A percentile compares a stretch with the other conserved stretches of the same genome.
These are phyloP conservation scores for Termitomyces sp. DNA, from an alignment of 768 basidiomycete genomes.

Conservation along the genomic window DNA sequence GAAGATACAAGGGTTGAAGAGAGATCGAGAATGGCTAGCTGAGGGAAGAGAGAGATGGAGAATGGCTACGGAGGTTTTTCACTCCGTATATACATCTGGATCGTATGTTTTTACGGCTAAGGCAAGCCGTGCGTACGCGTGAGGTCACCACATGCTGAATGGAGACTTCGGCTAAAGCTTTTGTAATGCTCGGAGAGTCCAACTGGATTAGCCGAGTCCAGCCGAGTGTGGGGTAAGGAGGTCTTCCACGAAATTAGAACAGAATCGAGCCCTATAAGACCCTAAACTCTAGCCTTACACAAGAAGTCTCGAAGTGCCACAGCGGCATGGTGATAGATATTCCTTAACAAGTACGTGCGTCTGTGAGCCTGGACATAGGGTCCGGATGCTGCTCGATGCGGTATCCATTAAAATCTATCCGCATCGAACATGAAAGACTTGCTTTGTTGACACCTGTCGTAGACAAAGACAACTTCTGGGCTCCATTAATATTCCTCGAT, in stretches of 20 bases:
- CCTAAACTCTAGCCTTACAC: background rate
- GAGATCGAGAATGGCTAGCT: background rate
- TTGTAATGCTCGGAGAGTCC: background rate
- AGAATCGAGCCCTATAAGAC: background rate
- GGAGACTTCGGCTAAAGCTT: background rate
- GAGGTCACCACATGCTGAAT: background rate
- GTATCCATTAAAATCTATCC: no score
- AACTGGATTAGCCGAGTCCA: background rate
- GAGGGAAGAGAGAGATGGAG: background rate
- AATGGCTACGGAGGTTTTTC: background rate
- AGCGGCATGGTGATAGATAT: no score
- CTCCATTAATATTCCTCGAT: no score
- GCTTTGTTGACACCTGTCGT: no score
- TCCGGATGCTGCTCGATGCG: no score
- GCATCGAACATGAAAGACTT: no score
- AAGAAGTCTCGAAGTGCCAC: background rate
- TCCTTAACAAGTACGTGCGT: background rate
- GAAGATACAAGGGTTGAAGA: background rate
- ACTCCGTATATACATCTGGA: background rate
- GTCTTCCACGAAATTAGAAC: constrained; percentile 38
- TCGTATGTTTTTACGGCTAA: background rate
- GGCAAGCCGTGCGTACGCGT: background rate
- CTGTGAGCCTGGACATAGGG: no score
- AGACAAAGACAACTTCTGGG: no score
- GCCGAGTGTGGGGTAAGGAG: constrained; percentile 13